Evolutionary conservation across 2,329 filamentous ascomycete species (phyloP).

Genomic region (Aphanocladium album): DNA sequence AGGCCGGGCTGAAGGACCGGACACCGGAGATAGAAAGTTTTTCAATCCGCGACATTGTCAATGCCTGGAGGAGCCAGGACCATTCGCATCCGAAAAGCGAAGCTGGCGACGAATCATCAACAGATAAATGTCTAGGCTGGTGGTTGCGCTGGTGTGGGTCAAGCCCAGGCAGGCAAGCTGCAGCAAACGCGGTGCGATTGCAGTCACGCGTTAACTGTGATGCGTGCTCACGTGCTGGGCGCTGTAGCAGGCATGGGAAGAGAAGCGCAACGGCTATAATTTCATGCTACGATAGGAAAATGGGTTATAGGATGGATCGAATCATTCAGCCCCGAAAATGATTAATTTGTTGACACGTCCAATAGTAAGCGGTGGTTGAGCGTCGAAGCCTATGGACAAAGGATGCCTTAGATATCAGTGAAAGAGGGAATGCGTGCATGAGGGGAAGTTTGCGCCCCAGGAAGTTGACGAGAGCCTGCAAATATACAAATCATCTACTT

Average conservation of each 20-base stretch:
- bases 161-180: neutral
- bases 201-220: slow-evolving; percentile 18
- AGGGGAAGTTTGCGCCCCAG: neutral
- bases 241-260: neutral
- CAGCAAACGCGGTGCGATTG: neutral
- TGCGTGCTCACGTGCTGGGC: slow-evolving; percentile 19
- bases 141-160: slow-evolving; percentile 1
- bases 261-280: neutral
- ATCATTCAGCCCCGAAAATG: too few relatives aligned
- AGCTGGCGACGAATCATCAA: neutral
- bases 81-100: neutral
- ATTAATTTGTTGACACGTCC: neutral
- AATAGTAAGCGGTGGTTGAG: neutral
- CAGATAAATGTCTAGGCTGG: neutral
- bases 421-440: neutral
- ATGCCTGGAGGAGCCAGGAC: neutral
- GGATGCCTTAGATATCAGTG: neutral
- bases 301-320: too few relatives aligned
- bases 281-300: too few relatives aligned
- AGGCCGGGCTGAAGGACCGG: slow-evolving; percentile 77
- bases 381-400: neutral
- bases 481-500: neutral
- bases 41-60: slow-evolving; percentile 73
- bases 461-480: neutral
- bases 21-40: slow-evolving; percentile 79